A percentile compares a stretch with the other conserved stretches of the same genome.
Evolutionary conservation across 768 basidiomycete genomes (phyloP).

Genomic region (Termitomyces sp.): DNA sequence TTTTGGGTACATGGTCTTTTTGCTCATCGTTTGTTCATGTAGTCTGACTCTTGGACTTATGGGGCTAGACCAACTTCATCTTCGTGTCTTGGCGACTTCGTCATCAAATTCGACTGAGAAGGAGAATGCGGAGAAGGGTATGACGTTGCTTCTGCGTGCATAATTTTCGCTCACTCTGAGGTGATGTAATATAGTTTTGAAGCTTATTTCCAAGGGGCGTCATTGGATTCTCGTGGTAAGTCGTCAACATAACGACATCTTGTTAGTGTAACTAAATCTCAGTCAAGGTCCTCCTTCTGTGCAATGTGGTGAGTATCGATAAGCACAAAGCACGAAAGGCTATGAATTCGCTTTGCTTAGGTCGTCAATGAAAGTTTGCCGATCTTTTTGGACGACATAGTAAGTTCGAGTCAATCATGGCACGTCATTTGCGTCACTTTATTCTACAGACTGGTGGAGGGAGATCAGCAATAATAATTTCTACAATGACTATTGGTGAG

Average conservation of each 20-base stretch:
- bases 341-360: slow-evolving; percentile 31
- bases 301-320: slow-evolving; percentile 69
- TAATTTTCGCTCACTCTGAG: background rate
- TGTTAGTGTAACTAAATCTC: background rate
- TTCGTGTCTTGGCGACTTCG: slow-evolving; percentile 79
- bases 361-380: slow-evolving; percentile 82
- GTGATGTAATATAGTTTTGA: slow-evolving; percentile 39
- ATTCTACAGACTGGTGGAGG: slow-evolving; percentile 52
- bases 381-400: slow-evolving; percentile 77
- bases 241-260: slow-evolving; percentile 3
- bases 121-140: slow-evolving; percentile 69
- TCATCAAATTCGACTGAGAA: slow-evolving; percentile 71
- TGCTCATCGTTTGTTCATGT: background rate
- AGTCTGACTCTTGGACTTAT: slow-evolving; percentile 90
- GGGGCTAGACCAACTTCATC: slow-evolving; percentile 92
- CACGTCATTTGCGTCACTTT: background rate
- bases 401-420: slow-evolving; percentile 26
- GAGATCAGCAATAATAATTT: slow-evolving; percentile 70
- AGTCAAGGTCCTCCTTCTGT: slow-evolving; percentile 73
- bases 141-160: background rate
- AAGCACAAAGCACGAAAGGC: background rate
- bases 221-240: slow-evolving; percentile 94
- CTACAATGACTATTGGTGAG: slow-evolving; percentile 70
- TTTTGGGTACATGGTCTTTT: background rate
- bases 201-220: slow-evolving; percentile 60